Percentiles rank a stretch among this genome's conserved stretches.
Evolutionary conservation across 495 filamentous ascomycete species (phyloP).

Genomic region (Monascus purpureus): DNA sequence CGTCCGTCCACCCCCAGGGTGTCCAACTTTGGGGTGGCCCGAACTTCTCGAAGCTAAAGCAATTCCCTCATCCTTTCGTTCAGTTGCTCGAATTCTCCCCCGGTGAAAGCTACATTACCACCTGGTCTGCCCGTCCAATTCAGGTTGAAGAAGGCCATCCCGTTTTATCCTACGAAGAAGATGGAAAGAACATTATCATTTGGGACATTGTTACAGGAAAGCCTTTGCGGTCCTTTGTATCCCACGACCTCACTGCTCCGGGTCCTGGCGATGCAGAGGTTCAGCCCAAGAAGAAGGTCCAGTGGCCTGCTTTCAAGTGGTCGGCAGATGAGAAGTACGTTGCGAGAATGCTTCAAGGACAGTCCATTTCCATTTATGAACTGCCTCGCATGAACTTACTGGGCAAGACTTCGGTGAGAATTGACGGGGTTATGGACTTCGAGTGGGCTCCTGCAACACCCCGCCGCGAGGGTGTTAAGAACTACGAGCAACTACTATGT

Average conservation of each 20-base stretch:
- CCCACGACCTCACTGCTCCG: constrained; percentile 59
- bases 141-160: constrained; percentile 73
- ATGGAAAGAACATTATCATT: constrained; percentile 97
- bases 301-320: constrained; percentile 99
- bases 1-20: constrained; percentile 87
- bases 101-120: constrained; percentile 81
- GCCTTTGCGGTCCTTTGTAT: constrained; percentile 81
- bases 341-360: constrained; percentile 73
- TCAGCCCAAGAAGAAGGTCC: constrained; percentile 77
- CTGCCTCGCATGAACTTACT: constrained; percentile 82
- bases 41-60: constrained; percentile 76
- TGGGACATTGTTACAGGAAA: constrained; percentile 92
- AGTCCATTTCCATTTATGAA: constrained; percentile 90
- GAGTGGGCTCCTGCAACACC: constrained; percentile 86
- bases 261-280: constrained; percentile 45
- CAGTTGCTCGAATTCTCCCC: constrained; percentile 95
- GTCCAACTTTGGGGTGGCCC: constrained; percentile 92
- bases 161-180: constrained; percentile 72
- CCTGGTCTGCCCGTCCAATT: constrained; percentile 89
- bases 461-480: constrained; percentile 65
- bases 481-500: constrained; percentile 88
- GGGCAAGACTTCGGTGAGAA: constrained; percentile 79
- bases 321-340: constrained; percentile 95
- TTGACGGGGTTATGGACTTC: constrained; percentile 94
- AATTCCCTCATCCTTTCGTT: constrained; percentile 87